Evolutionary conservation across 1,284 basidiomycete species (phyloP), one percentile per base, ranked within the genome.

Genomic region (Rhizopogon parksii): DNA sequence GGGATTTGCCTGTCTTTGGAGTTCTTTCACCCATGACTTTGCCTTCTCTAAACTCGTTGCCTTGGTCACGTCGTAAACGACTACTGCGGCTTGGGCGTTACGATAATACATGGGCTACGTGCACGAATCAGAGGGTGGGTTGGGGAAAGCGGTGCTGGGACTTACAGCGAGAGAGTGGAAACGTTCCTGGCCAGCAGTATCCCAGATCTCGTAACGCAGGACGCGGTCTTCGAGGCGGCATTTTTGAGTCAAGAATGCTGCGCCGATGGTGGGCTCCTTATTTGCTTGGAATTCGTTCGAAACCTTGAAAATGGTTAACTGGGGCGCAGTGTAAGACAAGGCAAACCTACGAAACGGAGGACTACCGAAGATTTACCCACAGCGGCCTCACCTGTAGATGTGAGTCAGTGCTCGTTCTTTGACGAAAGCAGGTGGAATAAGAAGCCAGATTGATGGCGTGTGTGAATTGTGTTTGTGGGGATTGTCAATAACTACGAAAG

Each of bases 321-420:
- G 24, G 39, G 12, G 25, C 6, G 4, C 68, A 56, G 68, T 68
- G 58, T 67, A 67, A 51, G 69, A 69, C 53, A 68, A 49, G 49
- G 27, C 40, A 15, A 25, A 79, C 85, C 66, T 68, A 97, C 95
- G 68, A 99, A 99, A 69, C 96, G 88, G 55, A 99, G 82, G 36
- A 99, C 96, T 53, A 99, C 86, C 24, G 95, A 98, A n/a, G 95
- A 97, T 77, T 99, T 99, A 57, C 96, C 96, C 50, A 99, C 96
- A 52, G 96, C 95, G 55, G 95, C 94, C 77, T 99, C 96, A 60
- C 95, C 92, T 95, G 35, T 46, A 36, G 40, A 49, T n/a, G 19
- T 17, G 17, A 17, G 17, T 46, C 15, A 46, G 47, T 54, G 5
- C 14, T 21, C 17, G 17, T 34, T 32, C 40, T 11, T 30, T 19